Evolutionary conservation across 495 filamentous ascomycete species (phyloP), one percentile per base, ranked within the genome.

Genomic region (Xanthoparmelia taractica): DNA sequence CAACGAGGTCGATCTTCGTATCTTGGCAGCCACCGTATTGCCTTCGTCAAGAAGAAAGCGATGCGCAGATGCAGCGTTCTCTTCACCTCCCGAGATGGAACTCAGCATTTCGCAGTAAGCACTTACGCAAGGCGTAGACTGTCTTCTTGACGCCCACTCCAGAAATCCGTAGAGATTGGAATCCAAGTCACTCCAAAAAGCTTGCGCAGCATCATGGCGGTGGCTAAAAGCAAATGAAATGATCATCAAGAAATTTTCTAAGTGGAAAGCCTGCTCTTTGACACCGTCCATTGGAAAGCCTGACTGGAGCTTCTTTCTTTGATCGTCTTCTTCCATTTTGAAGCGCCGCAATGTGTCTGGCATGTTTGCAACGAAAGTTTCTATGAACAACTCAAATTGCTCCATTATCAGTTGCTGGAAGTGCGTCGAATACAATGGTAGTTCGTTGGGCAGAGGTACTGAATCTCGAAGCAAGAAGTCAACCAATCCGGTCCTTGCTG

Each of bases 61-160:
- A 72, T 99, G 92, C 2, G 91, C 91, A 27, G 87, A 78, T 43
- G 84, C 83, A 15, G 92, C 92, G 67, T 87, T 90, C 58, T 88
- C 83, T 59, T 89, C 84, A 40, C 89, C 89, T 41, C 85, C 81
- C 0, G 95, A 89, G 57, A 99, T 82, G 2, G 91, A 84, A 68
- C 89, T 86, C 13, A 99, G 79, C 85, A 97, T 88, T 73, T 97
- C 96, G 73, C 92, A 97, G 68, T 97, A 97, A 20, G 92, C 92
- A 69, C 90, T 92, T 59, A 91, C 91, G 37, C 95, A 84, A 23
- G 94, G 94, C 8, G 95, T 96, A 11, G 94, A 94, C 66, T 93
- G 91, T 66, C 92, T 82, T 65, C 86, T 86, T 3, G 95, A 96
- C 33, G 93, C 90, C 95, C 95, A 99, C 61, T 92, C 87, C 65